These are phyloP conservation scores for Ilex paraguariensis DNA, from an alignment of 305 asterid genomes.

Conservation along the genomic window DNA sequence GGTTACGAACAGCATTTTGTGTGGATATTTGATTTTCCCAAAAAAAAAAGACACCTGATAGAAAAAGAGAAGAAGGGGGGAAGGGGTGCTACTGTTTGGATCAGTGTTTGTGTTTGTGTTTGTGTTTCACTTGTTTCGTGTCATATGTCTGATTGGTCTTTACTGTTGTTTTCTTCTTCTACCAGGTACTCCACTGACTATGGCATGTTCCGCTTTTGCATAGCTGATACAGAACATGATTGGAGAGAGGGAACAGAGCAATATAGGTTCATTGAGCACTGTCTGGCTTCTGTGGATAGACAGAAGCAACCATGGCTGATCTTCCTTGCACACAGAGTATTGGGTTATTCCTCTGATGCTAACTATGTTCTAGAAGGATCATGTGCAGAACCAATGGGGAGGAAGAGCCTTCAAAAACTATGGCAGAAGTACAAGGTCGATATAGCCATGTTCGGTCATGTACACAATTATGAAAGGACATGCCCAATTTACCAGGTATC, in stretches of 20 bases:
- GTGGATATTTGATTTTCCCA: no score
- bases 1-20: no score
- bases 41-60: no score
- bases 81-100: no score
- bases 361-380: conserved; percentile 65
- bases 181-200: conserved; percentile 89
- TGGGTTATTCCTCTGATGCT: conserved; percentile 72
- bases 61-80: no score
- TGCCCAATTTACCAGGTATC: conserved; percentile 81
- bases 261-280: conserved; percentile 73
- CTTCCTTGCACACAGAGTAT: conserved; percentile 79
- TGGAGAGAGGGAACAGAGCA: conserved; percentile 97
- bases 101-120: no score
- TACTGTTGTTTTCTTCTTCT: conserved; percentile 1
- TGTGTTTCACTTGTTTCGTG: not conserved
- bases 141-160: not conserved
- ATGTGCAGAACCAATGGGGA: conserved; percentile 92
- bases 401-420: conserved; percentile 81
- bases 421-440: conserved; percentile 98
- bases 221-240: conserved; percentile 92
- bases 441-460: conserved; percentile 82
- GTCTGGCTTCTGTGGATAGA: conserved; percentile 79
- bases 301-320: conserved; percentile 95
- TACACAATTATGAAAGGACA: conserved; percentile 73
- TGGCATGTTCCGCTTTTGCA: conserved; percentile 94